phyloP scores from a whole-genome alignment of 2,329 filamentous ascomycete species.

The Dactylellina parvicollis region DNA sequence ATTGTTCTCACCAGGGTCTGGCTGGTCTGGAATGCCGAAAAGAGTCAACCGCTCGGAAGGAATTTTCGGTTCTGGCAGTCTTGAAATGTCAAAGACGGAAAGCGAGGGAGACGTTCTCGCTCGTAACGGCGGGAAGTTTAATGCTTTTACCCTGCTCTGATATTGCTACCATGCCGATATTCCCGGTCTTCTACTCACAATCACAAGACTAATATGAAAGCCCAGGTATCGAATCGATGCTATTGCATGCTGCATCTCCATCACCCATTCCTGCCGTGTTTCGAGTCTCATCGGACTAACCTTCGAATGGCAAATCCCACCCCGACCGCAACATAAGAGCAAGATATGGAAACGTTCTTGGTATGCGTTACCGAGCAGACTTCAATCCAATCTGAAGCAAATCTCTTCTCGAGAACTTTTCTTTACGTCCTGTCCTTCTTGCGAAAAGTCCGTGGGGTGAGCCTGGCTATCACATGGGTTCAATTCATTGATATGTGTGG shows the following conservation, averaged over 20 bases:
- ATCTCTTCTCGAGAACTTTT: background rate
- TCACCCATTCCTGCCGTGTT: slow-evolving; percentile 32
- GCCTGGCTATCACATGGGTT: slow-evolving; percentile 27
- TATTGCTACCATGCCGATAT: slow-evolving; percentile 15
- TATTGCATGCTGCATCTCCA: slow-evolving; percentile 21
- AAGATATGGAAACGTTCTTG: slow-evolving; percentile 33
- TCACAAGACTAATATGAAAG: no score
- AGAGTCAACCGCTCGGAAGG: slow-evolving; percentile 13
- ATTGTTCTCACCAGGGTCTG: slow-evolving; percentile 7
- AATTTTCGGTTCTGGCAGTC: slow-evolving; percentile 34
- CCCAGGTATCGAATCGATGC: slow-evolving; percentile 18
- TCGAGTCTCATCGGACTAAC: slow-evolving; percentile 11
- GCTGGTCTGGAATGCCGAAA: slow-evolving; percentile 20
- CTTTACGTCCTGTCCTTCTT: background rate
- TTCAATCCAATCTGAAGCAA: no score
- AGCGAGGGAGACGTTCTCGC: background rate
- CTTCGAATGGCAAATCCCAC: slow-evolving; percentile 23
- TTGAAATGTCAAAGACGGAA: slow-evolving; percentile 14
- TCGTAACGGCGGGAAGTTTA: slow-evolving; percentile 25
- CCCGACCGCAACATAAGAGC: background rate
- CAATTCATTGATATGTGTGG: slow-evolving; percentile 17
- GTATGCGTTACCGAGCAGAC: slow-evolving; percentile 38
- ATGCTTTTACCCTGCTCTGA: slow-evolving; percentile 3
- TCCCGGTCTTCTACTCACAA: background rate
- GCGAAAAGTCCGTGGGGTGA: slow-evolving; percentile 26